Base-by-base conservation (phyloP, 2,329 filamentous ascomycete genomes). In the Fusarium anguioides region DNA sequence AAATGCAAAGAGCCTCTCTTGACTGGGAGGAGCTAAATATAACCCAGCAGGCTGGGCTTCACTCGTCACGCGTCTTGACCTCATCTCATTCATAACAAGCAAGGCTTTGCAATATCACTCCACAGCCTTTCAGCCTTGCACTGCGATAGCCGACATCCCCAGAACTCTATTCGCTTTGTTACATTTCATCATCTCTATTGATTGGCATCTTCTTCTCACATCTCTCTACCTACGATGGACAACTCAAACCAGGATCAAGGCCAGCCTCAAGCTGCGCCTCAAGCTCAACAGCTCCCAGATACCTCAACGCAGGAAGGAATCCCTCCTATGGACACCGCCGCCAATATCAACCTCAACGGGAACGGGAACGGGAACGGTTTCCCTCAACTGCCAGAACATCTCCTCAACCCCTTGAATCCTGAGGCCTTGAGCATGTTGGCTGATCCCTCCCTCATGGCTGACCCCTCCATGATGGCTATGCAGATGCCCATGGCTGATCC, bases 401-500 rank as follows among this genome's bases (percentile, higher is more conserved):
- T 75, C 35, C 61, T 71, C 49, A 54, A 53, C 31, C 69, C 70
- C 18, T 51, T 69, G 53, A 66, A 74, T 41, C 62, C 72, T 31
- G 66, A 72, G 31, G 64, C 68, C 20, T 60, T 76, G 64, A 60
- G 53, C 51, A 61, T 77, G 52, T 55, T 74, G 63, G 63, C 61
- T 4, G 57, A 63, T 50, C 71, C 70, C 33, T 57, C 68, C 23
- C 72, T 77, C 45, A 61, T 72, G 41, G 57, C 69, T 35, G 70
- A 75, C 51, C 68, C 72, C 14, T 66, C 70, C 37, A 65, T 76
- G 53, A 54, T 66, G 31, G 68, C 70, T 40, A 61, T 67, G 33
- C 64, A 69, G 23, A 64, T 79, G 60, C 64, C 73, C 5, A 59
- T 75, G 42, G 58, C 56, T 17, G 73, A 74, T 35, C 65, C 75